Base-by-base conservation (phyloP, 1,284 basidiomycete species). In the Cutaneotrichosporon curvatum region DNA sequence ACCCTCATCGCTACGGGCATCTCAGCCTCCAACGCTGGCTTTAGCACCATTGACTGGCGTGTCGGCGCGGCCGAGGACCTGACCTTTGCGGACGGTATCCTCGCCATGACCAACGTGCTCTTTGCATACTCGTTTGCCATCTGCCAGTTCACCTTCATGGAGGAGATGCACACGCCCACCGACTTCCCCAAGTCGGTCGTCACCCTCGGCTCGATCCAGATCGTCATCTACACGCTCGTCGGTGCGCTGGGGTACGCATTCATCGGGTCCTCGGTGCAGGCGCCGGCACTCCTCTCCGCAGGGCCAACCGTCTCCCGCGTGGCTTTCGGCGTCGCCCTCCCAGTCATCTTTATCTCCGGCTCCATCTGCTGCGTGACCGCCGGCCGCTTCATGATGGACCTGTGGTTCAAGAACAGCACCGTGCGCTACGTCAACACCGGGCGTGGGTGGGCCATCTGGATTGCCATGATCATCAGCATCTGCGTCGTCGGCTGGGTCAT, bases 371-470 rank as follows among this genome's bases (percentile, higher is more conserved):
- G 40, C 14, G 46, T 48, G 16, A 48, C 46, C 10, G 31, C 39
- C 5, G 43, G 46, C 21, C 39, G 50, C n/a, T 52, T 40, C 46
- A 25, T 52, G 23, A 35, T 52, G 28, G 50, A 52, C 43, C 36
- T 36, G 30, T 6, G 37, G 16, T 52, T 48, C 37, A 10, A 25
- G 18, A 37, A 44, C 40, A 43, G 40, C 37, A 40, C 44, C 10
- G 42, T 52, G 2, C 62, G 66, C 45, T 67, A 66, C 50, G 58
- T 72, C 38, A 60, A 65, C 33, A 48, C 46, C 1, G n/a, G 36
- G 5, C 37, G 35, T 23, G 73, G 75, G 6, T 55, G 63, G 30
- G 55, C 64, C 15, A 68, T 73, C 4, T 83, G 81, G 81, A 65
- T 77, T 25, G 67, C 71, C 2, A 33, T 40, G 16, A 46, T 46